These are phyloP conservation scores for Solanum chilense DNA, from an alignment of 257 asterid genomes.

Conservation along the genomic window DNA sequence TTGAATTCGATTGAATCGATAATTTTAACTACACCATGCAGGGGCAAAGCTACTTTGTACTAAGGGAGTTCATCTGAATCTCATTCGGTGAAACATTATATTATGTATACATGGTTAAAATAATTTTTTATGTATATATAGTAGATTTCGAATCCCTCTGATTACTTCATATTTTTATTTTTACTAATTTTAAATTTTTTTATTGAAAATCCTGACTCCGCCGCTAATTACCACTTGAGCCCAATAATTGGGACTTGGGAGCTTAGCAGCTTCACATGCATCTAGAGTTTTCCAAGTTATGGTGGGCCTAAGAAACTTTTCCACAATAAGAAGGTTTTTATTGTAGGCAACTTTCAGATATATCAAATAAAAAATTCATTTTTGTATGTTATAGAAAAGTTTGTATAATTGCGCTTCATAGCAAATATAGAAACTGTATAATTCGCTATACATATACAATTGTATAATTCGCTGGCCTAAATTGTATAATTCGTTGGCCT, in stretches of 20 bases:
- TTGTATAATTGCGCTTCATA: too few relatives aligned
- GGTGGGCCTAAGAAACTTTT: neutral
- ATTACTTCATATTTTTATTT: accelerated
- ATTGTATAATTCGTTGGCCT: too few relatives aligned
- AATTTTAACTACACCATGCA: neutral
- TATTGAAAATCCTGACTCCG: too few relatives aligned
- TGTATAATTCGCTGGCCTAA: too few relatives aligned
- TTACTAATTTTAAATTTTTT: accelerated
- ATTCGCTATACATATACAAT: too few relatives aligned
- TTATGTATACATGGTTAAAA: too few relatives aligned
- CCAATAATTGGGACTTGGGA: neutral
- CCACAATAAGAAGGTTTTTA: neutral
- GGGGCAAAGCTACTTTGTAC: accelerated
- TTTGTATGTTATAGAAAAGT: too few relatives aligned
- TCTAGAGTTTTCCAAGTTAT: neutral
- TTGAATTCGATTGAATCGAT: neutral
- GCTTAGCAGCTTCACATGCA: neutral
- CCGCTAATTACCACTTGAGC: neutral
- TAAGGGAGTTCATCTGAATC: too few relatives aligned
- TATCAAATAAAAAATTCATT: too few relatives aligned
- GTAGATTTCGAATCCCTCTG: accelerated
- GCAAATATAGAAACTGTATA: too few relatives aligned
- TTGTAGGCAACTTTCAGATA: too few relatives aligned
- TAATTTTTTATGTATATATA: too few relatives aligned
- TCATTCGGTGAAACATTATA: accelerated